These are phyloP conservation scores for Penicillium herquei DNA, from an alignment of 495 filamentous ascomycete species.

Conservation along the genomic window DNA sequence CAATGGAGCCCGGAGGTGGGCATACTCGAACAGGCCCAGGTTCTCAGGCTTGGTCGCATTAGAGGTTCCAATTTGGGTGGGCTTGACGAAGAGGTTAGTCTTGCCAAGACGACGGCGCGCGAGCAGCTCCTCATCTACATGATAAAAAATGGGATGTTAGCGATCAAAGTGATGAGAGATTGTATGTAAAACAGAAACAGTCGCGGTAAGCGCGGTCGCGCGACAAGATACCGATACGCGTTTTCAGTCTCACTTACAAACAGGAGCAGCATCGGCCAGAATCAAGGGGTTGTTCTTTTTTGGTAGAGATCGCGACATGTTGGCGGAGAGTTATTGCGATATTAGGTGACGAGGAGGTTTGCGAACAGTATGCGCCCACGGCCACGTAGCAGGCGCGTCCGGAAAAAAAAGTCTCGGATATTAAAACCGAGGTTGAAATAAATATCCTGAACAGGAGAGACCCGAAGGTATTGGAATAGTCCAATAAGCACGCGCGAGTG, in stretches of 20 bases:
- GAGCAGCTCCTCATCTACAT: slow-evolving; percentile 76
- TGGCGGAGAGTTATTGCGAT: slow-evolving; percentile 11
- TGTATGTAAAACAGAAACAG: too few relatives aligned
- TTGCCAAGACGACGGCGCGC: slow-evolving; percentile 84
- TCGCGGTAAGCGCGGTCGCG: slow-evolving; percentile 16
- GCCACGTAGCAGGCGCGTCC: slow-evolving; percentile 54
- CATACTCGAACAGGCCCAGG: slow-evolving; percentile 88
- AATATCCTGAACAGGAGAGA: too few relatives aligned
- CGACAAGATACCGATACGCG: slow-evolving; percentile 11
- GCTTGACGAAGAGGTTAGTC: slow-evolving; percentile 83
- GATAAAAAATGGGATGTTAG: slow-evolving; percentile 21
- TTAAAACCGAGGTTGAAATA: too few relatives aligned
- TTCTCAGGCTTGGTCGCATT: slow-evolving; percentile 68
- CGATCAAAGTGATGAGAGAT: background rate
- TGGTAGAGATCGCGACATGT: slow-evolving; percentile 69
- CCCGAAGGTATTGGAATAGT: background rate
- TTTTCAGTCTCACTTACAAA: slow-evolving; percentile 46
- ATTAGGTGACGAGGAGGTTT: slow-evolving; percentile 13
- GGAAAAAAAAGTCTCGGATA: slow-evolving; percentile 6
- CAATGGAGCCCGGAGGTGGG: slow-evolving; percentile 86
- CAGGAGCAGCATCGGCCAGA: slow-evolving; percentile 65
- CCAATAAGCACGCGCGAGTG: background rate
- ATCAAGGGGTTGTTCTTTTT: slow-evolving; percentile 74
- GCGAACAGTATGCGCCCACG: slow-evolving; percentile 36
- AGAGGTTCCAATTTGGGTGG: slow-evolving; percentile 59